Evolutionary conservation across 371 early-diverging fungal species (phyloP).

Genomic region (Mortierella sp.): DNA sequence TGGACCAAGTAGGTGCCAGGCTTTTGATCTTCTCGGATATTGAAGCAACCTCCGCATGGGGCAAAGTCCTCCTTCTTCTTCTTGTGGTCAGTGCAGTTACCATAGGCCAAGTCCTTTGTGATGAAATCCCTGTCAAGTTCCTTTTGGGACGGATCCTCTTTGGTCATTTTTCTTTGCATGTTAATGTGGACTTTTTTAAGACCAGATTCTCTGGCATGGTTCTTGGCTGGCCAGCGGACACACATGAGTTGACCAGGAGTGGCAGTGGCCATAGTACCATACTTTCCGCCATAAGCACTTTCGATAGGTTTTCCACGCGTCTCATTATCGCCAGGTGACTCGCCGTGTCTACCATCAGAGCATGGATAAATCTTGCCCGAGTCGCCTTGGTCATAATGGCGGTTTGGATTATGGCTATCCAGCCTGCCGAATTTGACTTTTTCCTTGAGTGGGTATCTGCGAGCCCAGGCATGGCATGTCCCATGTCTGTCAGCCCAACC

Average conservation of each 20-base stretch:
- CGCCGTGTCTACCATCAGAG: constrained; percentile 17
- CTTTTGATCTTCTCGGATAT: constrained; percentile 8
- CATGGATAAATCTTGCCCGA: constrained; percentile 17
- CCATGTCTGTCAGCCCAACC: no score
- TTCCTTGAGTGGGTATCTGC: no score
- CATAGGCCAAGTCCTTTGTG: constrained; percentile 27
- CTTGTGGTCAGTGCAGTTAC: constrained; percentile 25
- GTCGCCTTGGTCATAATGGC: constrained; percentile 31
- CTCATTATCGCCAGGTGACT: constrained; percentile 23
- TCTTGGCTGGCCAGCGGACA: constrained; percentile 65
- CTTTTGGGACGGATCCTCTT: constrained; percentile 23
- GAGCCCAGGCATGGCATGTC: no score
- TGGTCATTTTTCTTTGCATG: constrained; percentile 3
- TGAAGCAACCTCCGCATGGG: constrained; percentile 44
- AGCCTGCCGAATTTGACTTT: no score
- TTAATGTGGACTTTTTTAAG: constrained; percentile 26
- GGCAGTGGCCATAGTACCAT: constrained; percentile 50
- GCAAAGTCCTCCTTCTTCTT: constrained; percentile 6
- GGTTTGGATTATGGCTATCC: constrained; percentile 19
- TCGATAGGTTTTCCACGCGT: constrained; percentile 28
- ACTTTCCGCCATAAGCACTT: constrained; percentile 26
- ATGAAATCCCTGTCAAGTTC: constrained; percentile 9
- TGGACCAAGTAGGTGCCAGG: constrained; percentile 37
- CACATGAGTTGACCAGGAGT: constrained; percentile 64
- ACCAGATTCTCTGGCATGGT: constrained; percentile 31